A percentile compares a stretch with the other conserved stretches of the same genome.
Conservation (phyloP, 768 basidiomycete species). For the Tylopilus cervinicoccineus region DNA sequence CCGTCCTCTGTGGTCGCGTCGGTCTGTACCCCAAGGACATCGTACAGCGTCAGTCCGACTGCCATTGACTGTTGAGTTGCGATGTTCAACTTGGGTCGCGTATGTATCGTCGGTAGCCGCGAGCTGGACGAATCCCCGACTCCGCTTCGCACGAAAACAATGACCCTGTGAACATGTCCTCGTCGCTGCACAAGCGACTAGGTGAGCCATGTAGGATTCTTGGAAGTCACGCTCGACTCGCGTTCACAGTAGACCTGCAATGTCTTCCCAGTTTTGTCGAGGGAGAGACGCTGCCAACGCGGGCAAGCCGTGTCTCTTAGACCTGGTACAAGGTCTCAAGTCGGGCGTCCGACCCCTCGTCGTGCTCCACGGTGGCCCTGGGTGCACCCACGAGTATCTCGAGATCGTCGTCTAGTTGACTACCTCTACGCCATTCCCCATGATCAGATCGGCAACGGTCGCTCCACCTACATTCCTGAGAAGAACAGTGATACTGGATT, state of each 20-base stretch:
- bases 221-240: not conserved
- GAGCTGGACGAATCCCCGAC: not conserved
- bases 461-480: conserved; percentile 50
- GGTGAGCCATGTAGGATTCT: not conserved
- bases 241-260: conserved; percentile 4
- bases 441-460: conserved; percentile 54
- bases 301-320: conserved; percentile 33
- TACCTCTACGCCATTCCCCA: conserved; percentile 41
- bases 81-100: not conserved
- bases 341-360: conserved; percentile 40
- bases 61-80: conserved; percentile 19
- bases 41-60: conserved; percentile 34
- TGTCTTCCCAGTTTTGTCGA: conserved; percentile 29
- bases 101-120: not conserved
- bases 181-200: too few relatives aligned
- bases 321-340: conserved; percentile 50
- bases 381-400: conserved; percentile 41
- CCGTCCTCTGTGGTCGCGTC: conserved; percentile 51
- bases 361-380: conserved; percentile 53
- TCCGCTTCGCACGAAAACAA: not conserved
- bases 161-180: too few relatives aligned
- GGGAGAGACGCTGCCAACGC: conserved; percentile 27
- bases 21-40: conserved; percentile 43
- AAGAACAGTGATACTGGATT: conserved; percentile 41
- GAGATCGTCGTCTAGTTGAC: conserved; percentile 38